Evolutionary conservation across 208 protist species (phyloP), one percentile per base, ranked within the genome.

Genomic region (Trypanosoma lewisi): DNA sequence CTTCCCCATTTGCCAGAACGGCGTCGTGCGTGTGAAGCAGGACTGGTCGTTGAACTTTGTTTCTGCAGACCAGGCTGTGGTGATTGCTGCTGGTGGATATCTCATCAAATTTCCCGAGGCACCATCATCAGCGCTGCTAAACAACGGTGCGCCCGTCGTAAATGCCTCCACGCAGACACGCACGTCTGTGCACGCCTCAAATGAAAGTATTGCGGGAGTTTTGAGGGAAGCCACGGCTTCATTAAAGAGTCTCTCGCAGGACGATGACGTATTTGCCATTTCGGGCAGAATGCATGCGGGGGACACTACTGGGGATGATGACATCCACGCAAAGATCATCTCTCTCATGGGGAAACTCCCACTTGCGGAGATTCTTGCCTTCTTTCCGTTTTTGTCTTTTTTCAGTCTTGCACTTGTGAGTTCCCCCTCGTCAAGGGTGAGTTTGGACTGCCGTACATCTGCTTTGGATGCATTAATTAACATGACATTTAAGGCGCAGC

Each of bases 131-230:
- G 71, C 77, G 23, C 55, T 91, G 30, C 61, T 95, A 19, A 95
- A 95, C 69, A 82, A 80, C 47, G 86, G 86, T 37, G 67, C 74
- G 48, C 64, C 70, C 31, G 78, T 92, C 53, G 36, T 92, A 41
- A 63, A 36, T 37, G 78, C 68, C 4, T 73, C 76, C 7, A 77
- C 74, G 39, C 80, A 88, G 48, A 85, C 83, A n/a, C 85, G 87
- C 53, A 85, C 86, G 31, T 85, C 86, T 5, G 77, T 95, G 39
- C 75, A 95, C 66, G 82, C 89, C 5, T 93, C 86, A 34, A 91
- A 91, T 59, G 61, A 60, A 30, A 45, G 78, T 41, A 78, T 92
- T 31, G 79, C 86, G 16, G 59, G 72, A 7, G 68, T 95, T 5
- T 87, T 95, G 49, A 60, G 61, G 17, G 61, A 79, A 27, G 84